Evolutionary conservation across 495 filamentous ascomycete genomes (phyloP).

Genomic region (Podospora sp.): DNA sequence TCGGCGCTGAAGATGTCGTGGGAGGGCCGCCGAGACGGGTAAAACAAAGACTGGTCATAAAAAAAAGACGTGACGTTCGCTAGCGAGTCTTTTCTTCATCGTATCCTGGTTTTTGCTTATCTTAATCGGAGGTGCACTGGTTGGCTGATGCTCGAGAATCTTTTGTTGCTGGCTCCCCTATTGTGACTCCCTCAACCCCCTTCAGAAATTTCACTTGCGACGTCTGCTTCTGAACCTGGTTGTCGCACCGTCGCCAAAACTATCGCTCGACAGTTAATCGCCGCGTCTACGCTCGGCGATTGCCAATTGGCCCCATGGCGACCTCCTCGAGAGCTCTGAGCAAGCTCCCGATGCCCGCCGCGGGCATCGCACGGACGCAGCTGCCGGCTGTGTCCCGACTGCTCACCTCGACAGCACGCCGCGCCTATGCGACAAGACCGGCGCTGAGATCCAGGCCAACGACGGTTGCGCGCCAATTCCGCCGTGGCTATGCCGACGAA

Average conservation of each 20-base stretch:
- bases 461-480: slow-evolving; percentile 40
- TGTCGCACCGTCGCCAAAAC: background rate
- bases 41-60: background rate
- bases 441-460: slow-evolving; percentile 26
- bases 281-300: slow-evolving; percentile 11
- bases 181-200: background rate
- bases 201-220: background rate
- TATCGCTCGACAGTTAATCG: background rate
- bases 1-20: background rate
- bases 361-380: slow-evolving; percentile 30
- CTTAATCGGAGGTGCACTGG: background rate
- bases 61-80: background rate
- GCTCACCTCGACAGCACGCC: slow-evolving; percentile 31
- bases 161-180: background rate
- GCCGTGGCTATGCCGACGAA: slow-evolving; percentile 44
- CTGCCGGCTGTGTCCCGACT: slow-evolving; percentile 31
- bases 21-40: background rate
- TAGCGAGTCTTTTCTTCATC: background rate
- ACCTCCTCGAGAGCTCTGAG: slow-evolving; percentile 38
- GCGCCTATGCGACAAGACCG: slow-evolving; percentile 28
- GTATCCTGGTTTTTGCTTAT: background rate
- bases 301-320: slow-evolving; percentile 39
- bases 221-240: background rate
- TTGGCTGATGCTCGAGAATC: background rate
- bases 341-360: slow-evolving; percentile 33